Base-by-base conservation (phyloP, 1,139 yeast genomes). In the Saccharomycopsis hybrid region DNA sequence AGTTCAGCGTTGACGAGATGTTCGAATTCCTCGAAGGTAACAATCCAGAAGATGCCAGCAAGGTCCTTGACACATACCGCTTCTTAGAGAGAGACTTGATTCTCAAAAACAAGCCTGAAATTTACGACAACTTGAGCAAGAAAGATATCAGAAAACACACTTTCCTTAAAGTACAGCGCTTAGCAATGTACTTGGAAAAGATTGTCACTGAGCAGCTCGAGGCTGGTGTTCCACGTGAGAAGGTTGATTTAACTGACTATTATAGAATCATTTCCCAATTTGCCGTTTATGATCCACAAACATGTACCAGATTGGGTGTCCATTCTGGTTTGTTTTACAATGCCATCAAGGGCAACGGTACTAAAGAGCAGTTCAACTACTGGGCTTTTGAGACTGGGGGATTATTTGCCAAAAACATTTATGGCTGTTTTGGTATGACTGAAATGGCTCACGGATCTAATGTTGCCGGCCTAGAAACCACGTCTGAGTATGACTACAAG, bases 351-450 rank as follows among this genome's bases (percentile, higher is more conserved):
- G 90, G 92, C 49, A 80, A 82, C 55, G 94, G 92, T 57, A 81
- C 92, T 5, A 68, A 71, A 47, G 74, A 69, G 50, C 82, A 77
- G 63, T 65, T 74, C 48, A 64, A 67, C 33, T 88, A 78, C 68
- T 89, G 96, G 96, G 73, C 87, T 49, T 66, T 71, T 54, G 79
- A 80, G 60, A 74, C 82, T 60, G 96, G 94, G 55, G 86, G 95
- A 9, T 69, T 74, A 25, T 68, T 69, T 55, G 68, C 85, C 53
- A 80, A 76, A 60, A 82, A 78, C 51, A 77, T 89, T 55, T 87
- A 85, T 62, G 96, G 96, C 13, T 88, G 96, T 69, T 89, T 89
- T 65, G 88, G 87, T 50, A 88, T 89, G 96, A 89, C 96, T 27
- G 97, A 89, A 68, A 70, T 89, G 63, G 96, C 89, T 9, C 97